These are phyloP conservation scores for Alternaria rosae DNA, from an alignment of 2,329 filamentous ascomycete species.

Conservation along the genomic window DNA sequence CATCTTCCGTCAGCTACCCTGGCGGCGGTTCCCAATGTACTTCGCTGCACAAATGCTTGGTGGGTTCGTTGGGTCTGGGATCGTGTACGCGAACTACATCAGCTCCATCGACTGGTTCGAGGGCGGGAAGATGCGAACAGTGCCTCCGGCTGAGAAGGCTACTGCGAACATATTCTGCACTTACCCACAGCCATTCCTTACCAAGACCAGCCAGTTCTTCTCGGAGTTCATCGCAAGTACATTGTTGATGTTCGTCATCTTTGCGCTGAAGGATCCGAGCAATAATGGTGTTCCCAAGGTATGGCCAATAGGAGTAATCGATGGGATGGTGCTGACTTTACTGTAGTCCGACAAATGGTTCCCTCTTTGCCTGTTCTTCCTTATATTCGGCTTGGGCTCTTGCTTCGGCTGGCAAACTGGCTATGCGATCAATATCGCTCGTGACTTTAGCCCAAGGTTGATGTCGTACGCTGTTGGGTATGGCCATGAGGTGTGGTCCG, in stretches of 20 bases:
- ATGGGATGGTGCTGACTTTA: not conserved
- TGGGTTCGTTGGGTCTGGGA: constrained; percentile 65
- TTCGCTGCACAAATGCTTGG: constrained; percentile 71
- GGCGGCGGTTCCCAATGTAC: constrained; percentile 75
- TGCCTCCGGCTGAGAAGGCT: constrained; percentile 63
- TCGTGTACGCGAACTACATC: constrained; percentile 55
- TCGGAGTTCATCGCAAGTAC: constrained; percentile 73
- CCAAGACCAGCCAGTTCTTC: constrained; percentile 72
- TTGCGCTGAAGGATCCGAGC: constrained; percentile 68
- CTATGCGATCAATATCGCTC: constrained; percentile 76
- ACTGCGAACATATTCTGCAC: constrained; percentile 77
- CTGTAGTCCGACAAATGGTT: constrained; percentile 46
- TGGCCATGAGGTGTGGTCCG: constrained; percentile 70
- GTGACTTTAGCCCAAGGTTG: constrained; percentile 74
- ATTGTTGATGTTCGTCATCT: constrained; percentile 75
- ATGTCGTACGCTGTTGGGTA: constrained; percentile 74
- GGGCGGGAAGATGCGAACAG: constrained; percentile 67
- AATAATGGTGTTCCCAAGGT: constrained; percentile 50
- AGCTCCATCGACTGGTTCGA: constrained; percentile 71
- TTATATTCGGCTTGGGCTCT: constrained; percentile 76
- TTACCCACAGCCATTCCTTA: constrained; percentile 72
- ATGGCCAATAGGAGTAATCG: not conserved
- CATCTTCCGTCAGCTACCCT: constrained; percentile 71
- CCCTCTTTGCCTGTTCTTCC: constrained; percentile 70
- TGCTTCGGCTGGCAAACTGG: constrained; percentile 80